Conservation (phyloP, 208 protist species). For the Porcisia hertigi region DNA sequence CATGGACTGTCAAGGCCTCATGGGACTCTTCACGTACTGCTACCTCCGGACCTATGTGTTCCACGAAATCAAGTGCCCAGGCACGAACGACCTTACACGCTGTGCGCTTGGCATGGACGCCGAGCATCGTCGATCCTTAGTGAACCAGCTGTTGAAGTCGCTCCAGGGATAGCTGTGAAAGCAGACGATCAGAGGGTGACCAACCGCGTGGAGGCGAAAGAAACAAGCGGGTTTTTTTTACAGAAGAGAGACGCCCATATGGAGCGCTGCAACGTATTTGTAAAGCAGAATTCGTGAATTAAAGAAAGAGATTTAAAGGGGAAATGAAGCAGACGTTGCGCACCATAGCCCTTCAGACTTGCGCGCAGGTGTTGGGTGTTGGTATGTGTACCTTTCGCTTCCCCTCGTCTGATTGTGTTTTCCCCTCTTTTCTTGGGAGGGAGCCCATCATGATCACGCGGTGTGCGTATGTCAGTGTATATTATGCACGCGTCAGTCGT, state of each 20-base stretch:
- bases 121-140: slow-evolving; percentile 37
- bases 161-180: slow-evolving; percentile 19
- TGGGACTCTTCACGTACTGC: slow-evolving; percentile 93
- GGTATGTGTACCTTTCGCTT: background rate
- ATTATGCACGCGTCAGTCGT: background rate
- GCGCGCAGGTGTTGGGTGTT: background rate
- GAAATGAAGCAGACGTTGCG: background rate
- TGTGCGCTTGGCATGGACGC: slow-evolving; percentile 52
- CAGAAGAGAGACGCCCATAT: background rate
- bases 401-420: background rate
- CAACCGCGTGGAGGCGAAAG: background rate
- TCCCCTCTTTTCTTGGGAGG: background rate
- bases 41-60: slow-evolving; percentile 85
- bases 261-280: background rate
- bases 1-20: slow-evolving; percentile 98
- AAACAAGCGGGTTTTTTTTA: background rate
- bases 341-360: background rate
- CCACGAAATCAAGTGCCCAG: slow-evolving; percentile 49
- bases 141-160: slow-evolving; percentile 47
- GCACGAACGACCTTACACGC: slow-evolving; percentile 41
- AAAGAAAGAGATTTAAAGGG: background rate
- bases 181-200: background rate
- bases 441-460: background rate
- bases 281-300: background rate
- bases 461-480: background rate